Evolutionary conservation across 2,329 filamentous ascomycete genomes (phyloP), one percentile per base, ranked within the genome.

Genomic region (Rhexocercosporidium sp.): DNA sequence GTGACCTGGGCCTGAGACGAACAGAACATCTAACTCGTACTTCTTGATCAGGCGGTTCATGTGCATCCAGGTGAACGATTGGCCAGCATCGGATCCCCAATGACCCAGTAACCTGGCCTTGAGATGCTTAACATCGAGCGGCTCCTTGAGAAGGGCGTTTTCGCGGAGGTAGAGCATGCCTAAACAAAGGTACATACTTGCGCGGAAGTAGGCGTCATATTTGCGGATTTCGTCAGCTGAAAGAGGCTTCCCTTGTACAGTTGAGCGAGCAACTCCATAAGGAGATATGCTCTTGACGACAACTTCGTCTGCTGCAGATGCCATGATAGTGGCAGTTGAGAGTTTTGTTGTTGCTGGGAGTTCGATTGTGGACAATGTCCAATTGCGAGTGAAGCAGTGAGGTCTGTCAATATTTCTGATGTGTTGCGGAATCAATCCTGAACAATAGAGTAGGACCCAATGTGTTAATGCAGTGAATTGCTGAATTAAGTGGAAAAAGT

Each of bases 31-130:
- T 59, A 94, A 81, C 70, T 92, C 86, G 75, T 93, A 91, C 79
- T 93, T 94, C 79, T 91, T 93, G 83, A 94, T 93, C 67, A 94
- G 81, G 39, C 91, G 89, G 79, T 94, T 94, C 84, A 93, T 91
- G 80, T 94, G 91, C 81, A 93, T 92, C 78, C 89, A 94, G 39
- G 90, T 92, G 79, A 94, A 94, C 66, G 90, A 89, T 78, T 94
- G 92, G 16, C 91, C 92, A n/a, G 92, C 89, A 59, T 92, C 91
- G 2, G 90, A 92, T 63, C 92, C 92, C 84, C 92, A 94, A 77
- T 94, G 92, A 46, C 92, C 92, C 1, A 94, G 82, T 9, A 94
- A 82, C 71, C 92, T 87, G 67, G 86, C 83, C 80, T 94, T 94
- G 80, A 94, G 82, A 75, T 94, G 89, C 63, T 92, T 59, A 65